A percentile compares a stretch with the other conserved stretches of the same genome.
Conservation (phyloP, 1,284 basidiomycete species). For the Microstroma glucosiphilum region DNA sequence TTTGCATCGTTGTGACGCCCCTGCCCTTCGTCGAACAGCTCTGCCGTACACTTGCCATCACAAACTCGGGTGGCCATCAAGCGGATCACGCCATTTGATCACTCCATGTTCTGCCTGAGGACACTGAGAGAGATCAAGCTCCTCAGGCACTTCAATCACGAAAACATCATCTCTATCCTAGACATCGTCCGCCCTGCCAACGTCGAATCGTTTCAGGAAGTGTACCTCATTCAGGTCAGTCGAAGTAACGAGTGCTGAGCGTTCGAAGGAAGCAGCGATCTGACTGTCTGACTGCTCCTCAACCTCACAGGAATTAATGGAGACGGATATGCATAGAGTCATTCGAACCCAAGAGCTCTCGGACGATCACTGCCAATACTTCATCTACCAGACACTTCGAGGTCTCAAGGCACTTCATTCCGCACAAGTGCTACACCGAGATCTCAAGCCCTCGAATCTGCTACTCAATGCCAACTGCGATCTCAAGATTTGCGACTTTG, state of each 20-base stretch:
- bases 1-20: neutral
- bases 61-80: slow-evolving; percentile 52
- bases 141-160: slow-evolving; percentile 41
- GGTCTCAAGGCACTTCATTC: slow-evolving; percentile 50
- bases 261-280: neutral
- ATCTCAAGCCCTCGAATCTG: slow-evolving; percentile 46
- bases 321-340: slow-evolving; percentile 49
- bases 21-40: slow-evolving; percentile 18
- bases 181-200: slow-evolving; percentile 51
- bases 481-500: slow-evolving; percentile 51
- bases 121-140: slow-evolving; percentile 49
- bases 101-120: slow-evolving; percentile 49
- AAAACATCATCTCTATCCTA: slow-evolving; percentile 44
- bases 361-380: slow-evolving; percentile 87
- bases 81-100: slow-evolving; percentile 48
- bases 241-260: neutral
- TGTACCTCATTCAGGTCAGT: slow-evolving; percentile 64
- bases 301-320: slow-evolving; percentile 44
- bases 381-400: slow-evolving; percentile 68
- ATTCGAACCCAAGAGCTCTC: slow-evolving; percentile 50
- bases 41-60: slow-evolving; percentile 50
- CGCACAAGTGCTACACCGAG: slow-evolving; percentile 47
- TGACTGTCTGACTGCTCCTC: neutral
- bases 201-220: slow-evolving; percentile 87
- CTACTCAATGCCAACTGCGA: slow-evolving; percentile 49